Percentiles rank a stretch among this genome's conserved stretches.
These are phyloP conservation scores for Leishmania aethiopica DNA, from an alignment of 208 protist species.

Conservation along the genomic window DNA sequence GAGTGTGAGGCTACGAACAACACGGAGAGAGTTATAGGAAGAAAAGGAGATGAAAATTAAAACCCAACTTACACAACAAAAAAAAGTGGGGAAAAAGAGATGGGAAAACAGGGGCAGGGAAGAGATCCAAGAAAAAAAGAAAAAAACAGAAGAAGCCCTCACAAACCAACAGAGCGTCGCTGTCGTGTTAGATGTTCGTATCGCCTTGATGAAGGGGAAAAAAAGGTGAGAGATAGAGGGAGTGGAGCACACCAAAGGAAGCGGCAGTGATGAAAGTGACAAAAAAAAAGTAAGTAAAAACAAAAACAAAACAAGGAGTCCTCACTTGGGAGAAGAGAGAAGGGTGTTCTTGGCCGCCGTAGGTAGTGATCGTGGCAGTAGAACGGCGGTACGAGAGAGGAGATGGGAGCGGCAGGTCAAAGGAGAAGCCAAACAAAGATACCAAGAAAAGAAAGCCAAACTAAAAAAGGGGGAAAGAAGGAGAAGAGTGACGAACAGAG, in stretches of 20 bases:
- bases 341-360: not conserved
- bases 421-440: not conserved
- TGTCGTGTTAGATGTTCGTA: not conserved
- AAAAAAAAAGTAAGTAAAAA: slow-evolving; percentile 10
- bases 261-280: not conserved
- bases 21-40: not conserved
- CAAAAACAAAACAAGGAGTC: slow-evolving; percentile 6
- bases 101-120: not conserved
- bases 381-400: not conserved
- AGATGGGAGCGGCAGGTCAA: not conserved
- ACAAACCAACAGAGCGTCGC: not conserved
- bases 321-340: not conserved
- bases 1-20: not conserved
- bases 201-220: not conserved
- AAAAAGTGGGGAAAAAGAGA: not conserved
- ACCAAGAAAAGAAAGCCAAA: not conserved
- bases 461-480: not conserved
- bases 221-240: not conserved
- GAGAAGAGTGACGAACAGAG: not conserved
- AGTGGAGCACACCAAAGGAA: not conserved
- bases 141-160: not conserved
- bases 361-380: not conserved
- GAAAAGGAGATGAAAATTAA: not conserved
- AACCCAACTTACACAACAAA: not conserved
- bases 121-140: not conserved